Percentiles rank a stretch among this genome's conserved stretches.
Conservation (phyloP, 371 early-diverging fungal genomes). For the Capillidium heterosporum region DNA sequence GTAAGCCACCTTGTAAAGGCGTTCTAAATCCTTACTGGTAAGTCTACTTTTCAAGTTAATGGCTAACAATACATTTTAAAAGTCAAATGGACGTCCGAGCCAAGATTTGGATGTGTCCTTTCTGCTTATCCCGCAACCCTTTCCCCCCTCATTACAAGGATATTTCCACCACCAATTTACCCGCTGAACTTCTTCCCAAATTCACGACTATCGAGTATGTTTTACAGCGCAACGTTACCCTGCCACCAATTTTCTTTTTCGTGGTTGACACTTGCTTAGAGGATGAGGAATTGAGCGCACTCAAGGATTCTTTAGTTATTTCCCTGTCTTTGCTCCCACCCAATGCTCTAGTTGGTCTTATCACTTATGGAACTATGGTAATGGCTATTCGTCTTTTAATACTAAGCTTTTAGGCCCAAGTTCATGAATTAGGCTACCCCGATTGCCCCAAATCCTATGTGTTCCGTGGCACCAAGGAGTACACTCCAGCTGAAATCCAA, state of each 20-base stretch:
- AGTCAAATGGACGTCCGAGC: slow-evolving; percentile 88
- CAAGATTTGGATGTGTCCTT: slow-evolving; percentile 97
- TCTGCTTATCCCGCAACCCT: slow-evolving; percentile 93
- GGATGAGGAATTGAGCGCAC: slow-evolving; percentile 88
- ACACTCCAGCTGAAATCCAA: slow-evolving; percentile 83
- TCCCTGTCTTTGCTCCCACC: slow-evolving; percentile 82
- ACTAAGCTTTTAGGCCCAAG: slow-evolving; percentile 40
- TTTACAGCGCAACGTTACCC: slow-evolving; percentile 50
- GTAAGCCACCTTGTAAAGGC: slow-evolving; percentile 90
- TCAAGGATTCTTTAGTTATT: slow-evolving; percentile 85
- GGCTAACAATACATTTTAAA: neutral
- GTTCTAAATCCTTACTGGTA: slow-evolving; percentile 97
- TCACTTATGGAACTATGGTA: slow-evolving; percentile 99
- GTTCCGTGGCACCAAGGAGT: slow-evolving; percentile 96
- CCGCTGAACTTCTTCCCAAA: slow-evolving; percentile 88
- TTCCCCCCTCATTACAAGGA: slow-evolving; percentile 98
- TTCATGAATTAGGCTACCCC: slow-evolving; percentile 85
- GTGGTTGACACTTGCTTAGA: slow-evolving; percentile 96
- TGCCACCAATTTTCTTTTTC: slow-evolving; percentile 92
- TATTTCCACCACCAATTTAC: slow-evolving; percentile 85
- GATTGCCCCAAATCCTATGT: slow-evolving; percentile 95
- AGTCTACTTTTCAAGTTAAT: neutral
- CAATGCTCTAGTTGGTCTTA: slow-evolving; percentile 88
- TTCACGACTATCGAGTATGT: slow-evolving; percentile 98
- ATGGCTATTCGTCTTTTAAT: neutral